These are phyloP conservation scores for Fusarium heterosporum DNA, from an alignment of 2,329 filamentous ascomycete genomes.

Conservation along the genomic window DNA sequence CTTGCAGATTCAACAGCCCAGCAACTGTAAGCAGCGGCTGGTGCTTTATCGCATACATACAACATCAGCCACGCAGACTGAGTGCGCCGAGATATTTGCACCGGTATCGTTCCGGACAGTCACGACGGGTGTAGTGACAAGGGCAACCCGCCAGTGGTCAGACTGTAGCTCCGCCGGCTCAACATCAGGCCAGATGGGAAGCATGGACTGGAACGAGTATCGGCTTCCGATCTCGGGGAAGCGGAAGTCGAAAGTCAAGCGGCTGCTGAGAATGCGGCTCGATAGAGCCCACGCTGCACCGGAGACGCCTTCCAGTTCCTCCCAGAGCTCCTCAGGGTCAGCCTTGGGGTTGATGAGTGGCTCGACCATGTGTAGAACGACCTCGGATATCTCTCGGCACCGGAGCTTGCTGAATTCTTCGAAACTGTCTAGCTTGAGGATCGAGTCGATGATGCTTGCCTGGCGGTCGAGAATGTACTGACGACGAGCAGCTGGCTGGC, in stretches of 20 bases:
- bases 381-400: slow-evolving; percentile 58
- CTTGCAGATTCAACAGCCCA: slow-evolving; percentile 3
- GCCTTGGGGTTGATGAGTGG: slow-evolving; percentile 55
- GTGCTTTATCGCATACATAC: slow-evolving; percentile 59
- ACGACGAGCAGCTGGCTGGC: slow-evolving; percentile 51
- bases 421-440: slow-evolving; percentile 52
- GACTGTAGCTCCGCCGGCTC: slow-evolving; percentile 60
- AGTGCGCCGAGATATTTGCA: slow-evolving; percentile 57
- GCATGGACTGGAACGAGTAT: slow-evolving; percentile 63
- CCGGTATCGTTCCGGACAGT: slow-evolving; percentile 66
- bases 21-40: not conserved
- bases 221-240: slow-evolving; percentile 64
- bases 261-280: slow-evolving; percentile 59
- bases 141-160: slow-evolving; percentile 63
- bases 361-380: slow-evolving; percentile 52
- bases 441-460: slow-evolving; percentile 52
- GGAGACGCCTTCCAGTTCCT: slow-evolving; percentile 58
- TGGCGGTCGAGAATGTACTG: slow-evolving; percentile 57
- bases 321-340: slow-evolving; percentile 53
- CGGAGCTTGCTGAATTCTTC: slow-evolving; percentile 49
- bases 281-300: slow-evolving; percentile 60
- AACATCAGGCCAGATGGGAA: slow-evolving; percentile 57
- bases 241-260: slow-evolving; percentile 59
- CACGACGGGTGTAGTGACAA: slow-evolving; percentile 66
- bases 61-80: slow-evolving; percentile 60